Conservation (phyloP, 768 basidiomycete genomes). For the Tephrocybe sp. region DNA sequence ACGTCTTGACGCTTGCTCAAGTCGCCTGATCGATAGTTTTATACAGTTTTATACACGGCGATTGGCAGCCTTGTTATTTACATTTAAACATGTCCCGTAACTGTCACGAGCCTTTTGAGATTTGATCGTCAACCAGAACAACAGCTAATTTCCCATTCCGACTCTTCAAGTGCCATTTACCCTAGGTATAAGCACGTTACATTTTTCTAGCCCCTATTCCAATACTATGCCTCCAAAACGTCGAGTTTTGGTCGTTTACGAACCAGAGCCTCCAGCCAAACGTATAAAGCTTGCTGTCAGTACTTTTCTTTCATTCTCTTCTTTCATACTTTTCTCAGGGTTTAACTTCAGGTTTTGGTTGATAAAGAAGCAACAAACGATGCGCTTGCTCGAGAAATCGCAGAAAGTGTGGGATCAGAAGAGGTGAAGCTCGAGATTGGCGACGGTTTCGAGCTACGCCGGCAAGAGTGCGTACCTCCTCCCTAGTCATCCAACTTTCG, state of each 20-base stretch:
- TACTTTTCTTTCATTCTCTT: background rate
- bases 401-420: constrained; percentile 15
- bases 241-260: background rate
- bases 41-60: too few species aligned
- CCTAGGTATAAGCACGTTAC: too few species aligned
- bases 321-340: background rate
- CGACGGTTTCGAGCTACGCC: constrained; percentile 23
- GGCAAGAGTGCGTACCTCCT: constrained; percentile 18
- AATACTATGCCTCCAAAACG: too few species aligned
- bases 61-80: too few species aligned
- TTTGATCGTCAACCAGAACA: too few species aligned
- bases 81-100: too few species aligned
- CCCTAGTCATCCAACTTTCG: background rate
- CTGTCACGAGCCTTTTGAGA: too few species aligned
- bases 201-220: too few species aligned
- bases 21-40: too few species aligned
- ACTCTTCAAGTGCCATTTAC: too few species aligned
- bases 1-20: too few species aligned
- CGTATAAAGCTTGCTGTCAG: background rate
- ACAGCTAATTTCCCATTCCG: too few species aligned
- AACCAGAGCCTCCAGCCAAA: background rate
- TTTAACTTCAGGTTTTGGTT: background rate
- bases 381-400: constrained; percentile 18
- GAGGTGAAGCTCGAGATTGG: constrained; percentile 18
- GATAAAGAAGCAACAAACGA: background rate